Base-by-base conservation (phyloP, 768 basidiomycete species). In the Paxillus rubicundulus region DNA sequence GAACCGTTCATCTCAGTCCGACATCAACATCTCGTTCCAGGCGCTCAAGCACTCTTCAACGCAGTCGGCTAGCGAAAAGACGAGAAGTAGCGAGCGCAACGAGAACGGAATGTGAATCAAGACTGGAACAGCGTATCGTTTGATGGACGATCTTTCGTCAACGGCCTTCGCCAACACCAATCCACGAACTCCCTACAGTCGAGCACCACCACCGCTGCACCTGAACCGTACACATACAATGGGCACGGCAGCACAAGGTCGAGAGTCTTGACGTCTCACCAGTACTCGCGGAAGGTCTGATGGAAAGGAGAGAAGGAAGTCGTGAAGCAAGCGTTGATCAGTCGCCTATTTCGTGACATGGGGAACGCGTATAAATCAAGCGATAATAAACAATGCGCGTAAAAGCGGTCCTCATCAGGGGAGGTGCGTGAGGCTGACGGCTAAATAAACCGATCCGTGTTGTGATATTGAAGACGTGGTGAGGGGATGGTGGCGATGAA, bases 311-410 rank as follows among this genome's bases (percentile, higher is more conserved):
- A 44, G 45, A 41, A 20, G 28, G 45, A 45, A 55, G 57, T 58
- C 66, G 61, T 61, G 55, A 66, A 70, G 62, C 59, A 59, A 59
- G 68, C 75, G 72, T 63, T 77, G 78, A 79, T 80, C 74, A 80
- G 68, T 61, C 76, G 73, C 72, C 56, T 61, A 55, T 65, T 64
- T 57, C 52, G 54, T 59, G 61, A 62, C 50, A 57, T 50, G 64
- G 60, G 53, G 34, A n/a, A 38, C 50, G 51, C 56, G 62, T 64
- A 74, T 71, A 68, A 68, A 71, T 72, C 71, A 61, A 68, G 64
- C 70, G 69, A 75, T 71, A 74, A 75, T 70, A 68, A 77, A 70
- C 75, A 72, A 62, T 72, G 67, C 66, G 70, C 43, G 64, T 62
- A 13, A 32, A 33, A 45, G 69, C 50, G 58, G 46, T 62, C 61